Percentiles rank a stretch among this genome's conserved stretches.
Conservation (phyloP, 1,139 yeast species). For the Lodderomyces jiufengensis region DNA sequence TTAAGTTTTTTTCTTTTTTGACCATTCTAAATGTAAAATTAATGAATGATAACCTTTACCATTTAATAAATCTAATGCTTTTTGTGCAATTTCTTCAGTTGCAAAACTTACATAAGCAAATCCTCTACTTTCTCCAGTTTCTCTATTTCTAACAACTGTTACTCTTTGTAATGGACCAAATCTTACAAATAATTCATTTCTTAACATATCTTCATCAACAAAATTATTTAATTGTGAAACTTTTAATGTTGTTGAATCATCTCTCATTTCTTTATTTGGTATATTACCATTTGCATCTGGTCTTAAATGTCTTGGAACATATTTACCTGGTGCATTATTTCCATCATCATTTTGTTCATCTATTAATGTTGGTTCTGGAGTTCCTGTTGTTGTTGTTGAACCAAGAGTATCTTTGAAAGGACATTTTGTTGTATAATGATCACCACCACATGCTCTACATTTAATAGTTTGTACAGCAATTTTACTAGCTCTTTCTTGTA, state of each 20-base stretch:
- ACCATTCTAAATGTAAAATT: conserved; percentile 77
- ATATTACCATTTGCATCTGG: conserved; percentile 56
- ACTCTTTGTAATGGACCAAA: conserved; percentile 79
- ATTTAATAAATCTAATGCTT: conserved; percentile 72
- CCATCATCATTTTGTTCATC: conserved; percentile 27
- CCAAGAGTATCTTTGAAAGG: conserved; percentile 93
- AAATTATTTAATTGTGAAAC: conserved; percentile 86
- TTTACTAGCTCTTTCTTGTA: conserved; percentile 47
- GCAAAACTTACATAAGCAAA: conserved; percentile 92
- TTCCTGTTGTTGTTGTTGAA: conserved; percentile 28
- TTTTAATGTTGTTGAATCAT: conserved; percentile 85
- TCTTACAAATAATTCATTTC: conserved; percentile 65
- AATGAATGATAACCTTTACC: conserved; percentile 93
- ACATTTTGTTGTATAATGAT: conserved; percentile 92
- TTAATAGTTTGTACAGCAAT: conserved; percentile 48
- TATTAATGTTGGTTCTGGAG: conserved; percentile 24
- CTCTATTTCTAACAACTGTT: conserved; percentile 84
- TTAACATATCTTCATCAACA: conserved; percentile 79
- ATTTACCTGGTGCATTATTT: conserved; percentile 36
- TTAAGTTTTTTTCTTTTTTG: conserved; percentile 34
- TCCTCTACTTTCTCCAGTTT: conserved; percentile 93
- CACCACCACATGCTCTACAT: conserved; percentile 94
- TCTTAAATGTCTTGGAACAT: conserved; percentile 81
- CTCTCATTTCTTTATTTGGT: conserved; percentile 52
- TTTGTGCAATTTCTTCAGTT: conserved; percentile 65